Conservation (phyloP, 2,329 filamentous ascomycete genomes). For the Scortechinia acanthostroma region DNA sequence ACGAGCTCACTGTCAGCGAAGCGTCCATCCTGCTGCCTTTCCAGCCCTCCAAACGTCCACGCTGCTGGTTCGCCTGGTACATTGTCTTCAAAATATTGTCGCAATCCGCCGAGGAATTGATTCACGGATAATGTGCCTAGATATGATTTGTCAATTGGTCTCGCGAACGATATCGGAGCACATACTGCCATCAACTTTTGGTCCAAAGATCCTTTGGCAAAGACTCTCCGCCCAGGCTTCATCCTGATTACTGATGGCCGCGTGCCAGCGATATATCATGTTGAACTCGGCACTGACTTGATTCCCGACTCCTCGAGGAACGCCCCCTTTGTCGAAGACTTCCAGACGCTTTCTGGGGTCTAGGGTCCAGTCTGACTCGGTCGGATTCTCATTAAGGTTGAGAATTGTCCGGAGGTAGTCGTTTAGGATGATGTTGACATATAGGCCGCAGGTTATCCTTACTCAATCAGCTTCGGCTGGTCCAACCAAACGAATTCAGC, state of each 20-base stretch:
- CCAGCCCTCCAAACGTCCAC: constrained; percentile 39
- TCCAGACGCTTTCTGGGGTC: constrained; percentile 17
- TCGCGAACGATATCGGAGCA: too few relatives aligned
- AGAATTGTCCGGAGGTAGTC: constrained; percentile 29
- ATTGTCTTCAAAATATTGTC: constrained; percentile 30
- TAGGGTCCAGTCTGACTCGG: constrained; percentile 52
- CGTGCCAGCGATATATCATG: constrained; percentile 23
- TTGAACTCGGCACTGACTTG: constrained; percentile 25
- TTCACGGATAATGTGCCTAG: too few relatives aligned
- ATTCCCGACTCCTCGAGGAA: constrained; percentile 18
- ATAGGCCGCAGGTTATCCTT: constrained; percentile 42
- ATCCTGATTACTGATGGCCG: constrained; percentile 17
- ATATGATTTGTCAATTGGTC: too few relatives aligned
- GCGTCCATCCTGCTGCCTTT: constrained; percentile 38
- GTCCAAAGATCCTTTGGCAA: constrained; percentile 10
- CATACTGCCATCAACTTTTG: too few relatives aligned
- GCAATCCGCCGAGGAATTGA: too few relatives aligned
- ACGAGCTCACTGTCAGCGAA: constrained; percentile 49
- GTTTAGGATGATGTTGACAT: constrained; percentile 36
- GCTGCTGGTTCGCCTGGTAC: constrained; percentile 40
- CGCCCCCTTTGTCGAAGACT: constrained; percentile 16
- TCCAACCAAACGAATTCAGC: too few relatives aligned
- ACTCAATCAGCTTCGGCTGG: constrained; percentile 1
- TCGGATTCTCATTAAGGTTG: constrained; percentile 38
- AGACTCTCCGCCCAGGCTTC: constrained; percentile 17